Evolutionary conservation across 352 stramenopile species (phyloP).

Genomic region (Globisporangium viniferum): DNA sequence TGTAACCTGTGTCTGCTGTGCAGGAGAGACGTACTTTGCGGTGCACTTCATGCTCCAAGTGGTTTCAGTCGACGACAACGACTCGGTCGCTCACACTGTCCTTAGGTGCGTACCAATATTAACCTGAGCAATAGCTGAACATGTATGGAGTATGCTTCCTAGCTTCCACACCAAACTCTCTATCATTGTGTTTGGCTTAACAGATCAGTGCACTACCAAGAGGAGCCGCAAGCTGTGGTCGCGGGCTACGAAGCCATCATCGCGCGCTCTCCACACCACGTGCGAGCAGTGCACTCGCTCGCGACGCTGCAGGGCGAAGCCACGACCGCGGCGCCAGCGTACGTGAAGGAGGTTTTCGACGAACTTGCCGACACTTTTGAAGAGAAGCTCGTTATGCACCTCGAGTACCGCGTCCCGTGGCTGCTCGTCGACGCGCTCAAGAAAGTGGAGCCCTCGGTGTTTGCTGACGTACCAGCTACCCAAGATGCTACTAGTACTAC

Average conservation of each 20-base stretch:
- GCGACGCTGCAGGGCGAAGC: conserved; percentile 54
- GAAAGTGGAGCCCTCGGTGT: conserved; percentile 29
- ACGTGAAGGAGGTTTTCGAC: conserved; percentile 78
- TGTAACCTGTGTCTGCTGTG: background rate
- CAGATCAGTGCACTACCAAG: conserved; percentile 61
- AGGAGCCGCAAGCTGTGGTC: conserved; percentile 55
- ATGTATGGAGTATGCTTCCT: background rate
- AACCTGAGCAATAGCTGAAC: background rate
- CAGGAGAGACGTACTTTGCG: conserved; percentile 68
- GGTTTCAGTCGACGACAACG: conserved; percentile 55
- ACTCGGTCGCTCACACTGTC: conserved; percentile 76
- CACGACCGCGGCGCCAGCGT: conserved; percentile 48
- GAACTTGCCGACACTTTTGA: conserved; percentile 78
- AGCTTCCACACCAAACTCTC: too few relatives aligned
- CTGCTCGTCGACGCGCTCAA: conserved; percentile 67
- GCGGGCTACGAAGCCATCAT: conserved; percentile 50
- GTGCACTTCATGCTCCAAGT: conserved; percentile 67
- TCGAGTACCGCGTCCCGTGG: conserved; percentile 81
- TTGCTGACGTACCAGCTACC: background rate
- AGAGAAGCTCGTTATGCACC: conserved; percentile 73
- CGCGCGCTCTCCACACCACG: conserved; percentile 29
- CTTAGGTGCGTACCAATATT: conserved; percentile 33
- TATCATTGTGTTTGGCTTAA: background rate
- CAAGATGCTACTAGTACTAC: background rate
- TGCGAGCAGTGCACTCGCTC: conserved; percentile 62